Evolutionary conservation across 257 asterid genomes (phyloP).

Genomic region (Cordia subcordata): DNA sequence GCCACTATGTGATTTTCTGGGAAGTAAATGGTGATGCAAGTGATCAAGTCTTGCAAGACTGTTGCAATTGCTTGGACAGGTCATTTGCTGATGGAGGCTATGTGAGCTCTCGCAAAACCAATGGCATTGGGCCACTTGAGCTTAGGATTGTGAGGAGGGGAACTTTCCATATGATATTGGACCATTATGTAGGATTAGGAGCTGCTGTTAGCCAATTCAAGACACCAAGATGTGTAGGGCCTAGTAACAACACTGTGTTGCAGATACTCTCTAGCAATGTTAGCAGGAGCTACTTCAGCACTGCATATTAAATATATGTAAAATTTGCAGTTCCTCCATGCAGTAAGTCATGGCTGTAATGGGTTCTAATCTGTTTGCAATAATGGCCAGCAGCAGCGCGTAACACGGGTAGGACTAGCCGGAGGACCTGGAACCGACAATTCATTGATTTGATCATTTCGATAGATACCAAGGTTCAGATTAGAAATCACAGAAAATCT

Average conservation of each 20-base stretch:
- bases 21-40: constrained; percentile 59
- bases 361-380: neutral
- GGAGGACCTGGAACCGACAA: too few species aligned
- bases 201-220: constrained; percentile 99
- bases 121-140: constrained; percentile 67
- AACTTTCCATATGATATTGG: constrained; percentile 81
- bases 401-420: too few species aligned
- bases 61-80: constrained; percentile 82
- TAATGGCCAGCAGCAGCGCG: too few species aligned
- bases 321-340: too few species aligned
- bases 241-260: constrained; percentile 44
- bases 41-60: constrained; percentile 49
- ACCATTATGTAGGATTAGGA: constrained; percentile 81
- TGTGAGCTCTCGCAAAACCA: constrained; percentile 58
- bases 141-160: constrained; percentile 63
- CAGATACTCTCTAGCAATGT: constrained; percentile 51
- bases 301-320: constrained; percentile 33
- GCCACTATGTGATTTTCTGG: constrained; percentile 81
- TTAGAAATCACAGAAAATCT: too few species aligned
- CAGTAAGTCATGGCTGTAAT: neutral
- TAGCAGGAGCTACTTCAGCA: constrained; percentile 66
- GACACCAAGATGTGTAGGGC: constrained; percentile 84
- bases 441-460: too few species aligned
- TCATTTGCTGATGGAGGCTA: constrained; percentile 83
- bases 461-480: too few species aligned